phyloP scores from a whole-genome alignment of 2,329 filamentous ascomycete species.

The Xylariaceae sp. region DNA sequence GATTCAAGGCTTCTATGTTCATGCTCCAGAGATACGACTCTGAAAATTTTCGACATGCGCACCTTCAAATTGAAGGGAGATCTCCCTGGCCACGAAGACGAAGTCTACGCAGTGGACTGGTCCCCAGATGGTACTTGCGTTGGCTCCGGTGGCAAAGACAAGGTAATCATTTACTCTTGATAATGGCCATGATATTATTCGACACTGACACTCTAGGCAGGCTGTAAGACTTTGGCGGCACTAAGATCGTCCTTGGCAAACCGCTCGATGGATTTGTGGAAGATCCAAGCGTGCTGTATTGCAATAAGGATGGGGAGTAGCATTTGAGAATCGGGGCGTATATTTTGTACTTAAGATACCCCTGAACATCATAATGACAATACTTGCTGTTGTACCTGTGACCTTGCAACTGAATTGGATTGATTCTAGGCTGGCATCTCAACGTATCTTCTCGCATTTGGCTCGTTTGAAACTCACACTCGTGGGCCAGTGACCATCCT shows the following conservation, averaged over 20 bases:
- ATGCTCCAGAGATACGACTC: slow-evolving; percentile 83
- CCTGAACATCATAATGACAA: too few relatives aligned
- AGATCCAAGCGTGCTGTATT: too few relatives aligned
- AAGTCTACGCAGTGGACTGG: slow-evolving; percentile 68
- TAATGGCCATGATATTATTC: neutral
- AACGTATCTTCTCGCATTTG: too few relatives aligned
- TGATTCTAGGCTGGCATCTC: too few relatives aligned
- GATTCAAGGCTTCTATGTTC: slow-evolving; percentile 79
- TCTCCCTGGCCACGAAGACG: slow-evolving; percentile 21
- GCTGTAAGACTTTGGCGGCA: neutral
- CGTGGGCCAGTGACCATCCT: too few relatives aligned
- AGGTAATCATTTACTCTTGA: slow-evolving; percentile 44
- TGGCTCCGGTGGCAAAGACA: slow-evolving; percentile 90
- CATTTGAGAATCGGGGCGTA: too few relatives aligned
- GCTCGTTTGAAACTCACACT: too few relatives aligned
- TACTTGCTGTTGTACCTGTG: too few relatives aligned
- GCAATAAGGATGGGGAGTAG: too few relatives aligned
- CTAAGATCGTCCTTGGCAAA: neutral
- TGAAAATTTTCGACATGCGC: slow-evolving; percentile 87
- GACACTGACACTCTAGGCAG: neutral
- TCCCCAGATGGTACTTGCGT: slow-evolving; percentile 85
- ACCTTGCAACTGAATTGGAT: too few relatives aligned
- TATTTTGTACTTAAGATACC: too few relatives aligned
- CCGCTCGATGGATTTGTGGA: too few relatives aligned
- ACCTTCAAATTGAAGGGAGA: slow-evolving; percentile 64